Evolutionary conservation across 1,284 basidiomycete genomes (phyloP), one percentile per base, ranked within the genome.

Genomic region (Cryptococcus maquisensis): DNA sequence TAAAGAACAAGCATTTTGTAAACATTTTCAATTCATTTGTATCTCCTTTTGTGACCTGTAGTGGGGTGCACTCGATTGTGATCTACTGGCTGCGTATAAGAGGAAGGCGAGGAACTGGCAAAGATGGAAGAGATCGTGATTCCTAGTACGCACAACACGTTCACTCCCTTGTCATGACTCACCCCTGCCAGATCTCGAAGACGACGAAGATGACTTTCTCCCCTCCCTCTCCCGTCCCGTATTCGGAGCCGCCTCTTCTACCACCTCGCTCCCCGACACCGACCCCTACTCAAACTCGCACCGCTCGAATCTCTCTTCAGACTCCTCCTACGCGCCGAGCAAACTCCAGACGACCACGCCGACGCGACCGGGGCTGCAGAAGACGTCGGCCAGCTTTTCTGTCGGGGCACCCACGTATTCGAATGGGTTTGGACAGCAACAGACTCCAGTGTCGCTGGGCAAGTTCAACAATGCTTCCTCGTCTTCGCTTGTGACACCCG

Each of bases 401-500:
- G 56, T 49, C 12, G 63, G 63, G 12, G 38, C 44, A 4, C 52
- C 60, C 18, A 56, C 62, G 0, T 53, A 50, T 4, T 47, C 44
- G 20, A 57, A 48, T 46, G 50, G 52, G 9, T 46, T 49, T 45
- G 47, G 48, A 18, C n/a, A 35, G 12, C 18, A 21, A 18, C 20
- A 23, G 15, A 21, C 15, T 9, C 18, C 40, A 16, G 21, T 26
- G 18, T 10, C 45, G 24, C 37, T 73, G 10, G 71, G 70, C n/a
- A 71, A 73, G 56, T 62, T 69, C 47, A 67, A 64, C 18, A 75
- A 73, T 53, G 71, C 69, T 12, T 75, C 72, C 23, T 67, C 74
- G 28, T 77, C 82, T 7, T 80, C 83, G 1, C 50, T 74, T 10
- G 52, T 62, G 24, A 62, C 64, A 4, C 46, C 64, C 26, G 64